These are phyloP conservation scores for Blastomyces silverae DNA, from an alignment of 2,329 filamentous ascomycete species.

Conservation along the genomic window DNA sequence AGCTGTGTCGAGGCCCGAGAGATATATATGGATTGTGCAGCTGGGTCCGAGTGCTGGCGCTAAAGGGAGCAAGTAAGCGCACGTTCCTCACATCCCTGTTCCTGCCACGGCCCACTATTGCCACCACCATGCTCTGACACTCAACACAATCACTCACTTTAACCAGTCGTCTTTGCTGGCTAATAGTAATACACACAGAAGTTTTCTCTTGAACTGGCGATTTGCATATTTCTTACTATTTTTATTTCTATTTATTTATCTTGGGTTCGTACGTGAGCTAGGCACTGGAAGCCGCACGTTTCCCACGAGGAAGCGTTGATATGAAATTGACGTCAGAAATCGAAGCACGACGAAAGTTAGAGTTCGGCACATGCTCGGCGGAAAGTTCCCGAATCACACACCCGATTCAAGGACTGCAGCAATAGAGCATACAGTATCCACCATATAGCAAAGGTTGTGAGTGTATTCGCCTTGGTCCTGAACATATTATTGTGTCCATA, in stretches of 20 bases:
- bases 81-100: no score
- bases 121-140: slow-evolving; percentile 1
- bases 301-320: no score
- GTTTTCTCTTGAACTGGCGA: not conserved
- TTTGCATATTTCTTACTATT: not conserved
- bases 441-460: not conserved
- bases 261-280: not conserved
- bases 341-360: not conserved
- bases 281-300: no score
- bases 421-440: not conserved
- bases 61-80: no score
- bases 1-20: not conserved
- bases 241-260: not conserved
- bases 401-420: not conserved
- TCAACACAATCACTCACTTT: not conserved
- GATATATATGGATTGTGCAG: not conserved
- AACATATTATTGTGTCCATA: not conserved
- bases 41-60: not conserved
- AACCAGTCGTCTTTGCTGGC: not conserved
- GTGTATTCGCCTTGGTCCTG: not conserved
- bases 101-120: not conserved
- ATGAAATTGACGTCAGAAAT: not conserved
- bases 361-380: slow-evolving; percentile 3
- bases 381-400: not conserved
- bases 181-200: not conserved